Base-by-base conservation (phyloP, 176 grass and related monocot genomes). In the Oryza meridionalis region DNA sequence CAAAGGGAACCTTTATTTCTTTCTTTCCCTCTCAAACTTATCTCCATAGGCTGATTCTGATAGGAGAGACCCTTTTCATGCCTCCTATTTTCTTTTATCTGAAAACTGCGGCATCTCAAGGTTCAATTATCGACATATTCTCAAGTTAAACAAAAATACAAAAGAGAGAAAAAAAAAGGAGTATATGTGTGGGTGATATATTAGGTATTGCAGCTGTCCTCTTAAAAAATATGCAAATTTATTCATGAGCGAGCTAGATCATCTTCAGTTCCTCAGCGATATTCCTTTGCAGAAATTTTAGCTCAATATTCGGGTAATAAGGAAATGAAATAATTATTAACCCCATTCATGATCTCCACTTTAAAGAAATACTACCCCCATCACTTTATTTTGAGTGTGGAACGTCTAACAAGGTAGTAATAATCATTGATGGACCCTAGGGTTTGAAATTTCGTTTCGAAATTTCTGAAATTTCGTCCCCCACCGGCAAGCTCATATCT, bases 11-110 rank as follows among this genome's bases (percentile, higher is more conserved):
- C 77, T 81, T 31, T 31, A 31, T 31, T 77, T 22, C 38, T 67
- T 70, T 63, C 46, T 87, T 89, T 89, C 66, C 58, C 80, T 77
- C 2, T 77, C 53, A 24, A 17, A 6, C 80, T 83, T 44, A 67
- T 77, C 85, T 76, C 19, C 44, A 32, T 29, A 31, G 24, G 73
- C 53, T 72, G 67, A 88, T 88, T 66, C 75, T 73, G 68, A 44
- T 38, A 51, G 59, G 46, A 80, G 14, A 50, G 24, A 17, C 69
- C 11, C 21, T 80, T 50, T 40, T 53, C 79, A 71, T 76, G 86
- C 40, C 21, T 69, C 86, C 58, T 64, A 3, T 24, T 62, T 10
- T 55, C 26, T 82, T 87, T 82, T 65, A 82, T 82, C 65, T 82
- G 73, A 77, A 71, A 71, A 82, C 65, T 47, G 59, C 45, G 4